Evolutionary conservation across 2,329 filamentous ascomycete genomes (phyloP), one percentile per base, ranked within the genome.

Genomic region (Phaeosphaeriaceae sp.): DNA sequence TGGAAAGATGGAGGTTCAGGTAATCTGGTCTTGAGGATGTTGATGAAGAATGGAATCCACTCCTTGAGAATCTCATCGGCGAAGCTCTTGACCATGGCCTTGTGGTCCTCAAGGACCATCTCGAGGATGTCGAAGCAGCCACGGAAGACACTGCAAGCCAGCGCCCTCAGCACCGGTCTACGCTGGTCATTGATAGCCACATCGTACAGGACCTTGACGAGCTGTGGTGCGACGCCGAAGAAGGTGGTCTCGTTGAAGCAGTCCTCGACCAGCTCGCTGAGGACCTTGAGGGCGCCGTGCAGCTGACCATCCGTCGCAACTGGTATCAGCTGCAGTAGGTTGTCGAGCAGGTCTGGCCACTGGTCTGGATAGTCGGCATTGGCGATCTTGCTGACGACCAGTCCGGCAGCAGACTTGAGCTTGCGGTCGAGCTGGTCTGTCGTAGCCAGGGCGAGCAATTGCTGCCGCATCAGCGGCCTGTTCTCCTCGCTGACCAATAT

Each of bases 191-290:
- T 91, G 56, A 91, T 84, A 15, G 93, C 92, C 40, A 97, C 90
- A 68, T 91, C 86, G 76, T 92, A 95, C 31, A 97, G 86, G 51
- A 90, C 88, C 69, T 89, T 90, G 73, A 97, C 89, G 57, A 99
- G 90, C 70, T 96, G 90, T 40, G 89, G 84, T 9, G 94, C 95
- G 68, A 96, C 91, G 57, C 86, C 86, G 77, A 98, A 97, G 83
- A 99, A 99, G 69, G 97, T 93, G 61, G 93, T 91, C 75, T 98
- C 94, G 72, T 89, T 96, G 76, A 99, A 86, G 65, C 92, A 93
- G 72, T 97, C 94, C 62, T 98, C 93, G 24, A 99, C 91, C 47
- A 99, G 84, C 77, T 98, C 94, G 65, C 87, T 85, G 46, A 99
- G 86, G 22, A 98, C 93, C 75, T 91, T 91, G 60, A 99, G 83